Base-by-base conservation (phyloP, 1,284 basidiomycete genomes). In the Salmacisia buchloeana region DNA sequence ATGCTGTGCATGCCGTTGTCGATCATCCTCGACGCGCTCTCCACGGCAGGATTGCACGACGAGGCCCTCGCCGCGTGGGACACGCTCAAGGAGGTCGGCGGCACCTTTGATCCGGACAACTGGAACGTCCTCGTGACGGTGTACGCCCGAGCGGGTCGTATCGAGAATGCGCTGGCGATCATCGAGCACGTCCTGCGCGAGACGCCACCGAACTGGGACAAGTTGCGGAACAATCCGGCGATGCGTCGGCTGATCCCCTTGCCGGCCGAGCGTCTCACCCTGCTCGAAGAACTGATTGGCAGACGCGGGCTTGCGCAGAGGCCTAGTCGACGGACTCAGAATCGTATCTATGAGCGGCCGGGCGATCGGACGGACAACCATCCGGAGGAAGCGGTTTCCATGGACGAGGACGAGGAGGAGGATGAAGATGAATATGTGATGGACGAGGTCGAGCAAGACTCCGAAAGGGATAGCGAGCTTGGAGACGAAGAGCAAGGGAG, bases 81-180 rank as follows among this genome's bases (percentile, higher is more conserved):
- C 18, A 77, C 82, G 33, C 85, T 91, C 56, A 84, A 86, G 66
- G 69, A 81, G 5, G 80, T 83, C n/a, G 91, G 91, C 1, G 90
- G 94, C 70, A 84, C 84, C 2, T 92, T 94, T 75, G 92, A 97
- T 77, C 85, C 90, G 12, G 87, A 89, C 72, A 97, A 97, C 80
- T 98, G 92, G 89, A 97, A 97, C 77, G 87, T 91, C 73, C 83
- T 94, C 27, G 85, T 84, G 27, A 83, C 88, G 2, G 89, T 88
- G 13, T 84, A 94, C 35, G 83, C 92, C 33, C 86, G 88, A 35
- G 89, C 88, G 0, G 92, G 89, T 21, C 86, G 94, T 72, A 79
- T 87, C 6, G 86, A 88, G 68, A 88, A 88, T 56, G 92, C 91
- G 2, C 91, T 94, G 79, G 86, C 88, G 71, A 83, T 96, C 27